These are phyloP conservation scores for Penicillium cosmopolitanum DNA, from an alignment of 495 filamentous ascomycete genomes.

Conservation along the genomic window DNA sequence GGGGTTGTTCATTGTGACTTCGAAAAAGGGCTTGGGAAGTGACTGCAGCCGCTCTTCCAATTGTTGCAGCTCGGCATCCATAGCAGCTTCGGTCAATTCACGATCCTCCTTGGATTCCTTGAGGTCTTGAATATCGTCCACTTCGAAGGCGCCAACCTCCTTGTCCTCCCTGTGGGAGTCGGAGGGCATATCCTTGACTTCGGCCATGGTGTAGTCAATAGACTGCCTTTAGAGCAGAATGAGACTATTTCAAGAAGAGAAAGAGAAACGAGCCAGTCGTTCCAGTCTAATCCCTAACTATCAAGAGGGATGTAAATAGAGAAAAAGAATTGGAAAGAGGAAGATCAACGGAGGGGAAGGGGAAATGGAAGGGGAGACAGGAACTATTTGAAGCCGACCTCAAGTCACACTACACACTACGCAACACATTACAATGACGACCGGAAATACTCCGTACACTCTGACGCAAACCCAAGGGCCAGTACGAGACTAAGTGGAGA, in stretches of 20 bases:
- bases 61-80: constrained; percentile 40
- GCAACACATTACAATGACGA: constrained; percentile 6
- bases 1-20: constrained; percentile 41
- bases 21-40: constrained; percentile 34
- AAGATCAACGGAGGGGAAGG: not conserved
- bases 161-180: constrained; percentile 37
- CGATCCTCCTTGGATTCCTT: constrained; percentile 29
- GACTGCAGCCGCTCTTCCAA: constrained; percentile 37
- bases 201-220: constrained; percentile 28
- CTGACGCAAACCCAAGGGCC: constrained; percentile 14
- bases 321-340: constrained; percentile 13
- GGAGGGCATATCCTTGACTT: constrained; percentile 31
- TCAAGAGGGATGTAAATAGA: not conserved
- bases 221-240: constrained; percentile 7
- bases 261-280: constrained; percentile 10
- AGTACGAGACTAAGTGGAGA: constrained; percentile 13
- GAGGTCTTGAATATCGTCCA: constrained; percentile 34
- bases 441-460: constrained; percentile 25
- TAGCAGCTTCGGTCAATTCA: constrained; percentile 37
- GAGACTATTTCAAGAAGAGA: constrained; percentile 4
- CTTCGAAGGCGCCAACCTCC: constrained; percentile 28
- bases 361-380: constrained; percentile 8
- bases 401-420: not conserved
- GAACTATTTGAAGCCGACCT: constrained; percentile 23
- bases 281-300: not conserved